Evolutionary conservation across 2,329 filamentous ascomycete genomes (phyloP).

Genomic region (Tolypocladium tundrense): DNA sequence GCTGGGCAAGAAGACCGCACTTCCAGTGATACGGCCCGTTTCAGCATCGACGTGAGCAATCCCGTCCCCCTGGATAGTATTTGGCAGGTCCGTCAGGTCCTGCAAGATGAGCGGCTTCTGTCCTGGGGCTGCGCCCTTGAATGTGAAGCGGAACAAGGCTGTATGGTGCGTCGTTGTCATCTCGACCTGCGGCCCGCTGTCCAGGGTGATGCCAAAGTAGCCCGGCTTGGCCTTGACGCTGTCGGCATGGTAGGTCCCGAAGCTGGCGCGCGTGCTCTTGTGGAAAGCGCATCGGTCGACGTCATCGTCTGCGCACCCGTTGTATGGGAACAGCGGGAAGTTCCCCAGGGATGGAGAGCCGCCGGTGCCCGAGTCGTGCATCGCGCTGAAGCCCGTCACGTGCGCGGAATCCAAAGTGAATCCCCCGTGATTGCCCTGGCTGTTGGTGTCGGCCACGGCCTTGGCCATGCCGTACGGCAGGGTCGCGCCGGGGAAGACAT

Average conservation of each 20-base stretch:
- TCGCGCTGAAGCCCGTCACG: slow-evolving; percentile 44
- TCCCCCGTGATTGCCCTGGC: slow-evolving; percentile 43
- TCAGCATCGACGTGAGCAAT: slow-evolving; percentile 18
- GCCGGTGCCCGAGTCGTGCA: slow-evolving; percentile 51
- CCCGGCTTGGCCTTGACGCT: slow-evolving; percentile 50
- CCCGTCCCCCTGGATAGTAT: too few species aligned
- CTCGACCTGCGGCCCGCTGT: slow-evolving; percentile 48
- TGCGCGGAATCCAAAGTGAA: slow-evolving; percentile 40
- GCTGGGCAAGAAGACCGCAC: slow-evolving; percentile 50
- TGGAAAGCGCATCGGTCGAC: slow-evolving; percentile 53
- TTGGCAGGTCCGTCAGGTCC: slow-evolving; percentile 49
- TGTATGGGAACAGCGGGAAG: slow-evolving; percentile 61
- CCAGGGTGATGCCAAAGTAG: slow-evolving; percentile 52
- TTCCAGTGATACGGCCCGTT: slow-evolving; percentile 54
- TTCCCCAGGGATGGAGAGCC: slow-evolving; percentile 56
- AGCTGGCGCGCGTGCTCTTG: slow-evolving; percentile 29
- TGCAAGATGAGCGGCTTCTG: slow-evolving; percentile 51
- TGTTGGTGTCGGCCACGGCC: slow-evolving; percentile 38
- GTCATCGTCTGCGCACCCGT: slow-evolving; percentile 48
- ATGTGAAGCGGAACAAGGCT: slow-evolving; percentile 56
- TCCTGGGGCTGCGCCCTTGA: slow-evolving; percentile 30
- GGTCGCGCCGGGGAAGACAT: slow-evolving; percentile 33
- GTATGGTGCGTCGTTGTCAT: slow-evolving; percentile 59
- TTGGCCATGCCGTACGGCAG: slow-evolving; percentile 43
- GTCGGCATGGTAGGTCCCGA: slow-evolving; percentile 35